A percentile compares a stretch with the other conserved stretches of the same genome.
Evolutionary conservation across 176 grass and related monocot species (phyloP).

Genomic region (Coix lacrymajobi): DNA sequence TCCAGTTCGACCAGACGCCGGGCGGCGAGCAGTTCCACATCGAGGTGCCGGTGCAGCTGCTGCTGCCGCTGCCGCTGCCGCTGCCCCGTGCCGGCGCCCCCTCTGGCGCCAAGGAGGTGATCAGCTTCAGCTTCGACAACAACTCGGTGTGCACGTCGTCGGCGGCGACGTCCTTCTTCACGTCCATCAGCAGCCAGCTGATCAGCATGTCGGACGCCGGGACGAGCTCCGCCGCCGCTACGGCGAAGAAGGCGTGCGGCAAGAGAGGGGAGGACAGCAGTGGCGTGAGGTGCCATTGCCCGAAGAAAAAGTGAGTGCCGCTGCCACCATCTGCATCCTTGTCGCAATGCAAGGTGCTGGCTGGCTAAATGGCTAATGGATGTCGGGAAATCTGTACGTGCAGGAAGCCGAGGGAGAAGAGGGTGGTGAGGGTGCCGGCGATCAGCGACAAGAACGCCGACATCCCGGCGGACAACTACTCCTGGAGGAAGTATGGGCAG

Average conservation of each 20-base stretch:
- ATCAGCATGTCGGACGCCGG: slow-evolving; percentile 45
- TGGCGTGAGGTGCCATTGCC: slow-evolving; percentile 49
- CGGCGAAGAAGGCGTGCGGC: slow-evolving; percentile 26
- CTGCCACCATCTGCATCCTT: not conserved
- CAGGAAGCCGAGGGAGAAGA: slow-evolving; percentile 92
- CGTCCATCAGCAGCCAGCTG: slow-evolving; percentile 40
- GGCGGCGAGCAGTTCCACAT: slow-evolving; percentile 40
- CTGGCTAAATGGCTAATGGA: not conserved
- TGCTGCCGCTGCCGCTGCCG: not conserved
- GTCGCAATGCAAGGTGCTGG: not conserved
- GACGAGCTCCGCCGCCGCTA: slow-evolving; percentile 14
- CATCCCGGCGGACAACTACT: slow-evolving; percentile 77
- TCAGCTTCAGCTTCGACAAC: slow-evolving; percentile 66
- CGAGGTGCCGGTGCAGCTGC: slow-evolving; percentile 16
- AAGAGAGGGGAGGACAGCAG: slow-evolving; percentile 21
- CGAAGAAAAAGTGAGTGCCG: slow-evolving; percentile 65
- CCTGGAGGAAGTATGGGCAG: slow-evolving; percentile 98
- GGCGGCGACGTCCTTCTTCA: slow-evolving; percentile 51
- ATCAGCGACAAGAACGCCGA: slow-evolving; percentile 82
- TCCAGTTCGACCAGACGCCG: slow-evolving; percentile 38
- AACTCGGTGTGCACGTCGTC: slow-evolving; percentile 51
- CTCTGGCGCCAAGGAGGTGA: slow-evolving; percentile 38
- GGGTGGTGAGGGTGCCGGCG: slow-evolving; percentile 67
- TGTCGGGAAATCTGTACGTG: not conserved
- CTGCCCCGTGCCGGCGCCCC: not conserved